Base-by-base conservation (phyloP, 768 basidiomycete genomes). In the Butyriboletus loyo region DNA sequence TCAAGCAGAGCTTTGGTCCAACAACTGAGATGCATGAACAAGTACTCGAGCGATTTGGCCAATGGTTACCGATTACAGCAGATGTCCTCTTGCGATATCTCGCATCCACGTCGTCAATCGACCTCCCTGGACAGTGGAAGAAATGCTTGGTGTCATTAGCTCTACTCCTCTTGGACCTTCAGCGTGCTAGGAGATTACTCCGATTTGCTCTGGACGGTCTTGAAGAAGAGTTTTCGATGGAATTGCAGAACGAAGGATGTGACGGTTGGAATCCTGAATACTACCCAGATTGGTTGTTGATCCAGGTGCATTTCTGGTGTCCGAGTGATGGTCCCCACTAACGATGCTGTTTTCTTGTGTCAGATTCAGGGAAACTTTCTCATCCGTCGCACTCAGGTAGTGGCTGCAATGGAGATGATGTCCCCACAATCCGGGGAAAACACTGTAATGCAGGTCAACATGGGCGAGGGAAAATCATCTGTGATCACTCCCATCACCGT, bases 381-480 rank as follows among this genome's bases (percentile, higher is more conserved):
- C 1, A 15, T 39, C 8, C 38, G 38, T 8, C 38, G 22, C 78
- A 45, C 74, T 4, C 80, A 82, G 50, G 59, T 62, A 5, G 36
- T 57, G 0, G 60, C 77, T 5, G 74, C 77, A 1, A 52, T 60
- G 14, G 70, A 78, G 45, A 78, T 81, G 79, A 75, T 78, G 11
- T 45, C 58, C 0, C 78, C 80, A 0, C 49, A 46, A 4, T 68
- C 60, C 0, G 42, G 47, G 4, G 14, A 52, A 27, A 82, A 75
- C 46, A 71, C 73, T 0, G 58, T 70, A 4, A 59, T 76, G 11
- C 80, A 81, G 49, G 70, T 81, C 15, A 79, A 79, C 46, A 81
- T 81, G 80, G 80, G 79, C 13, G 80, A 81, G 53, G 80, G 80
- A 3, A 81, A 81, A 56, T 70, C 72, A 6, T 72, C 68, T 0